Evolutionary conservation across 2,329 filamentous ascomycete genomes (phyloP).

Genomic region (Coniochaeta sp.): DNA sequence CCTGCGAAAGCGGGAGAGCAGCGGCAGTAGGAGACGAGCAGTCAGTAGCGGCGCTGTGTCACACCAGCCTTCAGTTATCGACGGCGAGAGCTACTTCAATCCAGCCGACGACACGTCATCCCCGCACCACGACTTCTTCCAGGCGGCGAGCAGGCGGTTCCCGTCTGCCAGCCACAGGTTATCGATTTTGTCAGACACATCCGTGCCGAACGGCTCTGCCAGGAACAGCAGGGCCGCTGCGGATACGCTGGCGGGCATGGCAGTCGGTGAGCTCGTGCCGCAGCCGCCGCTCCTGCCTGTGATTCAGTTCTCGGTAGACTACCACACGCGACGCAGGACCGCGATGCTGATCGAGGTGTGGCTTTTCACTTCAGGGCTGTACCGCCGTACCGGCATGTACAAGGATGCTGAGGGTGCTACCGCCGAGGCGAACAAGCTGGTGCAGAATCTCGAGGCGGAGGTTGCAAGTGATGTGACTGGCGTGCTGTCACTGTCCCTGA

Average conservation of each 20-base stretch:
- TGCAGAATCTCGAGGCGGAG: conserved; percentile 63
- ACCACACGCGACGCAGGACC: conserved; percentile 41
- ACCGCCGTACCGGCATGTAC: conserved; percentile 71
- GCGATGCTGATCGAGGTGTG: conserved; percentile 69
- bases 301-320: conserved; percentile 48
- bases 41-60: conserved; percentile 33
- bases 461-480: conserved; percentile 42
- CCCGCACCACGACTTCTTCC: conserved; percentile 36
- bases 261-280: conserved; percentile 33
- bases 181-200: conserved; percentile 37
- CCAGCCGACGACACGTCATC: conserved; percentile 32
- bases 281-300: conserved; percentile 41
- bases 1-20: conserved; percentile 46
- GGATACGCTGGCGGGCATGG: conserved; percentile 29
- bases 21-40: conserved; percentile 37
- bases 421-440: conserved; percentile 72
- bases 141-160: conserved; percentile 32
- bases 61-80: conserved; percentile 34
- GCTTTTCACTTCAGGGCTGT: conserved; percentile 85
- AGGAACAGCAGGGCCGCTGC: conserved; percentile 30
- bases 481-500: conserved; percentile 39
- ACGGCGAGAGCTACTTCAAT: conserved; percentile 45
- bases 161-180: conserved; percentile 32
- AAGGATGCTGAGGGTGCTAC: conserved; percentile 77
- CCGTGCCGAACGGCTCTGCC: conserved; percentile 34